phyloP scores from a whole-genome alignment of 208 protist species.

The Leishmania aethiopica region DNA sequence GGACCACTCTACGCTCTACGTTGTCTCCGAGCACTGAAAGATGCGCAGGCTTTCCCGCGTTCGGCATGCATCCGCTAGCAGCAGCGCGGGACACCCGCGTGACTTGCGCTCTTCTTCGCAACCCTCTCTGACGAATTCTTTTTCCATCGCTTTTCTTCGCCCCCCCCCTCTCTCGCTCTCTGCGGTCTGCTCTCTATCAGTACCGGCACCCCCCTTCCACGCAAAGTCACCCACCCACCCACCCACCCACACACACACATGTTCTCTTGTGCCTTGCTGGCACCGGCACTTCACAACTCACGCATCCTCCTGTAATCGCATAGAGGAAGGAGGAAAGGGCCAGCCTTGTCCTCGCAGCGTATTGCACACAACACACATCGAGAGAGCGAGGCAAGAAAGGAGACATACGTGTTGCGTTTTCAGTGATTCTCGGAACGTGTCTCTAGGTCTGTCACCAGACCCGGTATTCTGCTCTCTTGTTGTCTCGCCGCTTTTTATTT shows the following conservation, averaged over 20 bases:
- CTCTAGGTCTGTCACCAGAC: not conserved
- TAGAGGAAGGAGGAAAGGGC: not conserved
- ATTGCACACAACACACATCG: not conserved
- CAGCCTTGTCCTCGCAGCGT: not conserved
- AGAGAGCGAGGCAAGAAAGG: not conserved
- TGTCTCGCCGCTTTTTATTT: not conserved
- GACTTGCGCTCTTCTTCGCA: not conserved
- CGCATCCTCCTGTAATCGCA: not conserved
- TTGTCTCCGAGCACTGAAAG: not conserved
- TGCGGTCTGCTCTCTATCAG: not conserved
- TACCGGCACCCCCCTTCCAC: not conserved
- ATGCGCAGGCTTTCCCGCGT: not conserved
- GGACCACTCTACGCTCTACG: not conserved
- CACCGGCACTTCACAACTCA: not conserved
- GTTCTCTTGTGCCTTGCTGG: not conserved
- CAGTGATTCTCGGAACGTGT: not conserved
- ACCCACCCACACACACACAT: not conserved
- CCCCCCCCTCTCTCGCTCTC: not conserved
- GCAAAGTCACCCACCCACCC: not conserved
- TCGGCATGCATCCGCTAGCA: not conserved
- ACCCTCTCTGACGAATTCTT: not conserved
- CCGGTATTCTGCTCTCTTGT: not conserved
- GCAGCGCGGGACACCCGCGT: not conserved
- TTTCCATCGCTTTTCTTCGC: not conserved
- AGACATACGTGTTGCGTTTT: not conserved